These are phyloP conservation scores for Elsinoe fawcettii DNA, from an alignment of 2,329 filamentous ascomycete genomes.

Conservation along the genomic window DNA sequence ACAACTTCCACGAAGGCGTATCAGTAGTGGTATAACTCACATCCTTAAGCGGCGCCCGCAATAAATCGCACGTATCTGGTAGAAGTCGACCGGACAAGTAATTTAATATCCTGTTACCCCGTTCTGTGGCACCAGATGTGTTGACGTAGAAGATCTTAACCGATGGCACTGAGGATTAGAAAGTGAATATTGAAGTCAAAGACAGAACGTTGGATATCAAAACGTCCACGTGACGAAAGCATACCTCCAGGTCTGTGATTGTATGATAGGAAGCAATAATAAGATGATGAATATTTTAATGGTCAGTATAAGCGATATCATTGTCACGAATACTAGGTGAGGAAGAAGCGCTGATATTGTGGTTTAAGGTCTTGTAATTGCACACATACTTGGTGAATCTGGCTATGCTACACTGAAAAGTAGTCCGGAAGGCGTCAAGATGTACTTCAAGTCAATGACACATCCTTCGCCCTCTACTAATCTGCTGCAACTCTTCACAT, in stretches of 20 bases:
- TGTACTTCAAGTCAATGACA: conserved; percentile 19
- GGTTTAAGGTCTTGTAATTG: neutral
- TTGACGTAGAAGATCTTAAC: neutral
- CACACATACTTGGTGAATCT: neutral
- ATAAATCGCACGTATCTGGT: no score
- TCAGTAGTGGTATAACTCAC: no score
- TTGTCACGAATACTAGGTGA: neutral
- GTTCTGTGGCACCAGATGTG: no score
- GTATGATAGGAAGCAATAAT: neutral
- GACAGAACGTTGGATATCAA: neutral
- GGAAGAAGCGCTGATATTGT: neutral
- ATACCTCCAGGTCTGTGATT: neutral
- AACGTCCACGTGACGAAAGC: neutral
- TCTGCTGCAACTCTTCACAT: neutral
- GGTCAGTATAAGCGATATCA: no score
- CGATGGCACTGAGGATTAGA: neutral
- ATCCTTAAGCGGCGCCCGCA: no score
- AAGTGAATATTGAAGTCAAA: neutral
- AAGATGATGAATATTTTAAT: no score
- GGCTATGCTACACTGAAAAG: conserved; percentile 4
- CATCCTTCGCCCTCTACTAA: conserved; percentile 1
- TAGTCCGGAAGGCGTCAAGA: neutral
- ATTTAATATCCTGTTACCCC: no score
- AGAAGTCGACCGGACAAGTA: no score
- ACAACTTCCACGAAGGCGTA: no score